Evolutionary conservation across 225 moss, liverwort and hornwort genomes (phyloP).

Genomic region (Takakia lepidozioides): DNA sequence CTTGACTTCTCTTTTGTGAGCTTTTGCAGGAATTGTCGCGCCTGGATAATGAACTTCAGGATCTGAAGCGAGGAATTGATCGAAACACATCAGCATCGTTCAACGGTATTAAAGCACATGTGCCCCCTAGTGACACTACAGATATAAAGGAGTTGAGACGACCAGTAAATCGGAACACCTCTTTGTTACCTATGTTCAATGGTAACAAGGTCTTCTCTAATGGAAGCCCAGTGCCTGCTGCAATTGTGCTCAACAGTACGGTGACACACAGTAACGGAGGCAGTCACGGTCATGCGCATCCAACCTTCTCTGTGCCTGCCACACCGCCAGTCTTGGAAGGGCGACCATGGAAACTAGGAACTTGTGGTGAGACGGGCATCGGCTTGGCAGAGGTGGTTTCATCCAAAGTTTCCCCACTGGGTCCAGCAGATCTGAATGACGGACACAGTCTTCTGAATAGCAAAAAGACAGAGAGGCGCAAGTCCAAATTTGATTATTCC

Average conservation of each 20-base stretch:
- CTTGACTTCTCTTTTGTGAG: too few species aligned
- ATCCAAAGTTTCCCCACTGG: constrained; percentile 18
- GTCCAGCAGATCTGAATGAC: constrained; percentile 47
- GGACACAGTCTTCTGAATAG: constrained; percentile 41
- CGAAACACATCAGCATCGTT: constrained; percentile 15
- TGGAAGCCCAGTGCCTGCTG: constrained; percentile 8
- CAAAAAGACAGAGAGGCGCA: constrained; percentile 49
- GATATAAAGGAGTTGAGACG: constrained; percentile 15
- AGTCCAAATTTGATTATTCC: constrained; percentile 44
- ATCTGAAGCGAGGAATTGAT: constrained; percentile 57
- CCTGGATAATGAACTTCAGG: constrained; percentile 63
- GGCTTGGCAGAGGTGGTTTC: constrained; percentile 23
- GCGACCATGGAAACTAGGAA: constrained; percentile 12
- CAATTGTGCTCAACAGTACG: constrained; percentile 10
- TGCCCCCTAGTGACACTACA: constrained; percentile 12
- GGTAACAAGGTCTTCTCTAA: constrained; percentile 9
- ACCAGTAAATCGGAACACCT: constrained; percentile 9
- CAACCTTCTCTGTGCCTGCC: not conserved
- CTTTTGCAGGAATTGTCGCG: constrained; percentile 73
- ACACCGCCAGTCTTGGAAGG: constrained; percentile 15
- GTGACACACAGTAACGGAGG: constrained; percentile 15
- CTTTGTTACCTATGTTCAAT: constrained; percentile 9
- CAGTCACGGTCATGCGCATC: constrained; percentile 1
- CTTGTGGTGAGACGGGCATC: constrained; percentile 16
- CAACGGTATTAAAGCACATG: constrained; percentile 20